phyloP scores from a whole-genome alignment of 2,329 filamentous ascomycete genomes.

The Curvularia sp. region DNA sequence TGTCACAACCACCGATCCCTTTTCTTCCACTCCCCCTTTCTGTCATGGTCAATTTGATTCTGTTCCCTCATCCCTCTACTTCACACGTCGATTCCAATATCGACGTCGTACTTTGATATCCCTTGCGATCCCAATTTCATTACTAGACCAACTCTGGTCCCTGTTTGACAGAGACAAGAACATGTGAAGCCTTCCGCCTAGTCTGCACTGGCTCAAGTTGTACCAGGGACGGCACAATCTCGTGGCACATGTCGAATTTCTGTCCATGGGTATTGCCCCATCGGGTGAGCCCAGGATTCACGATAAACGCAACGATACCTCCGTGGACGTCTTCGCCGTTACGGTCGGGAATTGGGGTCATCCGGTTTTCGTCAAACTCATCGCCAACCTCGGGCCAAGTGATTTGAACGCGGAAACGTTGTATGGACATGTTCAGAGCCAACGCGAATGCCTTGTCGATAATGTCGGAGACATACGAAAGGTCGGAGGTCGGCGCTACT shows the following conservation, averaged over 20 bases:
- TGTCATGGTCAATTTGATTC: neutral
- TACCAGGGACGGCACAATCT: conserved; percentile 18
- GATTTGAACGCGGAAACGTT: conserved; percentile 28
- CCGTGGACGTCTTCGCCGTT: conserved; percentile 19
- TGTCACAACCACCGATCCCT: neutral
- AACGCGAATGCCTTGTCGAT: conserved; percentile 26
- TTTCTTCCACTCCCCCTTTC: neutral
- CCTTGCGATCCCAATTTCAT: neutral
- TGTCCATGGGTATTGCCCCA: conserved; percentile 36
- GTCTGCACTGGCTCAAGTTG: conserved; percentile 3
- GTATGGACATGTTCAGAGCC: conserved; percentile 23
- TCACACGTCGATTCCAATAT: neutral
- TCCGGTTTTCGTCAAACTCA: neutral
- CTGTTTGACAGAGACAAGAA: neutral
- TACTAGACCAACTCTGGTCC: too few species aligned
- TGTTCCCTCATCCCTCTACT: neutral
- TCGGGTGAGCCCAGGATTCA: conserved; percentile 32
- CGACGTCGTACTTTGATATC: too few species aligned
- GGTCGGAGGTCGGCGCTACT: neutral
- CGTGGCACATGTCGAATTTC: conserved; percentile 24
- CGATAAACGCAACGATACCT: conserved; percentile 22
- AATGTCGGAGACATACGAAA: conserved; percentile 7
- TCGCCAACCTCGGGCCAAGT: conserved; percentile 23
- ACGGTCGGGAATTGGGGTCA: conserved; percentile 9
- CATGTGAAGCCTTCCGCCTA: neutral